Conservation (phyloP, 768 basidiomycete species). For the Xerocomus brunneocitrinus region DNA sequence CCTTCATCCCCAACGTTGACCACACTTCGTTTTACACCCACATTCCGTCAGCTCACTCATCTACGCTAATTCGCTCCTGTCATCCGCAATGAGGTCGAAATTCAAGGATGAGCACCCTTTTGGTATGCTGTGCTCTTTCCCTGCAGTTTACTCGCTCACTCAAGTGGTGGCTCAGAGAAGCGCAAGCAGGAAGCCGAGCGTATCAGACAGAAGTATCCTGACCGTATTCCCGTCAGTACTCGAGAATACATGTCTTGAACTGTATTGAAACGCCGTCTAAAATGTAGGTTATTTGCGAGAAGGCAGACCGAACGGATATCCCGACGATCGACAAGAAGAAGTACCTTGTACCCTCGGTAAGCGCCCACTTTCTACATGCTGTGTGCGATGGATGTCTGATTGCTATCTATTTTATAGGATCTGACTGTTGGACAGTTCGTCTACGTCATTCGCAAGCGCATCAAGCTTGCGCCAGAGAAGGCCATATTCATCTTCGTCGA, state of each 20-base stretch:
- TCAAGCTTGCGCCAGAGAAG: conserved; percentile 99
- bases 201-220: conserved; percentile 97
- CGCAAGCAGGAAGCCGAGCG: conserved; percentile 99
- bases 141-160: conserved; percentile 33
- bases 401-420: conserved; percentile 50
- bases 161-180: conserved; percentile 63
- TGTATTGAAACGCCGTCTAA: conserved; percentile 6
- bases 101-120: conserved; percentile 99
- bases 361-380: conserved; percentile 24
- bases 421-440: conserved; percentile 98
- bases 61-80: conserved; percentile 1
- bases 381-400: conserved; percentile 27
- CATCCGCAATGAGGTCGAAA: conserved; percentile 74
- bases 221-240: conserved; percentile 86
- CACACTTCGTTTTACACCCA: conserved; percentile 14
- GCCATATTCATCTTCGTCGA: conserved; percentile 99
- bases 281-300: conserved; percentile 95
- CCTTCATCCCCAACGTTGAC: conserved; percentile 26
- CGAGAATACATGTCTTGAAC: conserved; percentile 3
- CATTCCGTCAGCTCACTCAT: conserved; percentile 3
- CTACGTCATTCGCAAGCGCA: conserved; percentile 98
- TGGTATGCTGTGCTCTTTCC: conserved; percentile 47
- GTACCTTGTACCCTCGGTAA: conserved; percentile 94
- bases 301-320: conserved; percentile 97
- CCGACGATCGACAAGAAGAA: conserved; percentile 99